These are phyloP conservation scores for Przewalskia tangutica DNA, from an alignment of 257 asterid genomes.

Conservation along the genomic window DNA sequence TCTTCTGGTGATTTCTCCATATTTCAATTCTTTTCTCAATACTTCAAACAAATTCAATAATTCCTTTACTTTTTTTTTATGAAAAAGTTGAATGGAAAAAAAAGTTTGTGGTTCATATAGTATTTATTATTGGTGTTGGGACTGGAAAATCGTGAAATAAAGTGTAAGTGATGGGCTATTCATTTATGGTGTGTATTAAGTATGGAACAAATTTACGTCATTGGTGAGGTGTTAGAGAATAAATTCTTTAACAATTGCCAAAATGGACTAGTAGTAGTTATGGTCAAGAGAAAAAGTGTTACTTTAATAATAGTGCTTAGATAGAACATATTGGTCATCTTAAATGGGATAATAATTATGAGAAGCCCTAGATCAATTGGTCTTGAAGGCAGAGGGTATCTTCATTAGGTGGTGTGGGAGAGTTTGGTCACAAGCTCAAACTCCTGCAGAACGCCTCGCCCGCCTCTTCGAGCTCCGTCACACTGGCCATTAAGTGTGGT, in stretches of 20 bases:
- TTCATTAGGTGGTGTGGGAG: too few species aligned
- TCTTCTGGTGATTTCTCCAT: slow-evolving; percentile 9
- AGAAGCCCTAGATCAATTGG: too few species aligned
- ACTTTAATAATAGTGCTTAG: too few species aligned
- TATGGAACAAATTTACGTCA: background rate
- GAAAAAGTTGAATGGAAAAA: background rate
- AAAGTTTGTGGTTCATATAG: background rate
- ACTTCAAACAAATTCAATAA: background rate
- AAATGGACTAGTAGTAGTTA: background rate
- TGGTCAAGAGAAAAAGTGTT: background rate
- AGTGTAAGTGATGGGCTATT: background rate
- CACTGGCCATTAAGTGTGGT: too few species aligned
- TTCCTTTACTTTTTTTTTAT: background rate
- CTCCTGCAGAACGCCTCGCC: too few species aligned
- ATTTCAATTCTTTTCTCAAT: background rate
- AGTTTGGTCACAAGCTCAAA: too few species aligned
- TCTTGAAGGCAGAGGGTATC: too few species aligned
- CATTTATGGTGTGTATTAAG: background rate
- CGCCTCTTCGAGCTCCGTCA: too few species aligned
- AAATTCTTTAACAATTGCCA: background rate
- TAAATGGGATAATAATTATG: too few species aligned
- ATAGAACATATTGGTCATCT: background rate
- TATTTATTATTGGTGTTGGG: background rate
- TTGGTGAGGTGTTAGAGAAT: background rate
- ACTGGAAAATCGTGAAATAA: background rate